phyloP scores from a whole-genome alignment of 1,284 basidiomycete species.

The Irpex sp. region DNA sequence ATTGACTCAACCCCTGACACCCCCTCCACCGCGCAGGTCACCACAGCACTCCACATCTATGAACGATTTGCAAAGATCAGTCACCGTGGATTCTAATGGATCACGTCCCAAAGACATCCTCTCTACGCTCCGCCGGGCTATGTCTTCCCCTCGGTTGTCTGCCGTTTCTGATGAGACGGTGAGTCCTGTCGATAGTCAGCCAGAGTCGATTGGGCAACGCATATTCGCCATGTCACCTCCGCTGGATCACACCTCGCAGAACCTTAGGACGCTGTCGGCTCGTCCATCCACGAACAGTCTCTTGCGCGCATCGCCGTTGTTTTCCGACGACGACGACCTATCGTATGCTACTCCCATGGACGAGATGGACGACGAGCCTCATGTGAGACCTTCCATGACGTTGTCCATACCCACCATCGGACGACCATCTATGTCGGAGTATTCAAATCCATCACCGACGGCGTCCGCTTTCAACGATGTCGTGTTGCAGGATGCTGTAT shows the following conservation, averaged over 20 bases:
- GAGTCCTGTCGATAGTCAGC: constrained; percentile 16
- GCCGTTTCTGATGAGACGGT: constrained; percentile 11
- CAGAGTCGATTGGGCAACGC: constrained; percentile 16
- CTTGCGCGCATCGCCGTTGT: constrained; percentile 23
- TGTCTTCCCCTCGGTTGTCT: constrained; percentile 23
- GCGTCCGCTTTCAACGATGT: constrained; percentile 69
- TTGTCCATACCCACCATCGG: constrained; percentile 32
- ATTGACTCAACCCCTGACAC: constrained; percentile 60
- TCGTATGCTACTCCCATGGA: constrained; percentile 28
- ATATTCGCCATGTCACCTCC: constrained; percentile 17
- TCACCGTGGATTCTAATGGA: constrained; percentile 6
- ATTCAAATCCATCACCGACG: constrained; percentile 59
- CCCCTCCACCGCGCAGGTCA: constrained; percentile 60
- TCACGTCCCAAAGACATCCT: constrained; percentile 3
- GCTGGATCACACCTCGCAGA: constrained; percentile 5
- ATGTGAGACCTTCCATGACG: constrained; percentile 27
- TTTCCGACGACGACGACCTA: constrained; percentile 27
- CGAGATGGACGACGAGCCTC: constrained; percentile 33
- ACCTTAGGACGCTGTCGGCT: constrained; percentile 20
- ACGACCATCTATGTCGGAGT: constrained; percentile 44
- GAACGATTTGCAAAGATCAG: constrained; percentile 38
- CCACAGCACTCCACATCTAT: constrained; percentile 53
- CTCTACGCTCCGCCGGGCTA: constrained; percentile 19
- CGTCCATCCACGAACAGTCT: constrained; percentile 17
- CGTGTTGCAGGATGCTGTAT: constrained; percentile 44